These are phyloP conservation scores for Talaromyces atroroseus DNA, from an alignment of 2,329 filamentous ascomycete genomes.

Conservation along the genomic window DNA sequence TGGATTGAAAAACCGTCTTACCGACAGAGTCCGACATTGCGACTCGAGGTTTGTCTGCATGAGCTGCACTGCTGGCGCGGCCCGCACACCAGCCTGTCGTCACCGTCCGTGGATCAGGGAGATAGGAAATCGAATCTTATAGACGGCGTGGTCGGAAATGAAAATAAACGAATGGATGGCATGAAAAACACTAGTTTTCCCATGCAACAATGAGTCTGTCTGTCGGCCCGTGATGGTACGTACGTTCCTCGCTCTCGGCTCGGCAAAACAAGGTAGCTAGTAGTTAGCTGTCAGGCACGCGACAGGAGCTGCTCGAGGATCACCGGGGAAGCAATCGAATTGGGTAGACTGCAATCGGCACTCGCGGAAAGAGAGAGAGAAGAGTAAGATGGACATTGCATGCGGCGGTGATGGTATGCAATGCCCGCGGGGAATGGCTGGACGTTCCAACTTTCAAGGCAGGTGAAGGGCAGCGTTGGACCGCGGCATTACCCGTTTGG, in stretches of 20 bases:
- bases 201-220: not conserved
- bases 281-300: slow-evolving; percentile 1
- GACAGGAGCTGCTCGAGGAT: not conserved
- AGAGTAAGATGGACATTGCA: not conserved
- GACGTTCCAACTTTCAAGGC: too few relatives aligned
- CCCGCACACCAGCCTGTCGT: slow-evolving; percentile 6
- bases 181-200: not conserved
- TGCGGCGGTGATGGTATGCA: not conserved
- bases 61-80: slow-evolving; percentile 24
- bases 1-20: slow-evolving; percentile 16
- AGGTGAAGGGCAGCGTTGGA: not conserved
- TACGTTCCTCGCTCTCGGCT: not conserved
- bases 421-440: not conserved
- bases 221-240: not conserved
- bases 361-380: not conserved
- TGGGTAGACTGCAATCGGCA: not conserved
- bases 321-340: not conserved
- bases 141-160: not conserved
- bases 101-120: not conserved
- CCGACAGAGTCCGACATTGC: slow-evolving; percentile 45
- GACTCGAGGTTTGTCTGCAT: slow-evolving; percentile 28
- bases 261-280: not conserved
- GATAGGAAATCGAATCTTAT: too few relatives aligned
- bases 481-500: slow-evolving; percentile 7
- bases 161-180: not conserved